Evolutionary conservation across 2,329 filamentous ascomycete genomes (phyloP).

Genomic region (Neopestalotiopsis sp.): DNA sequence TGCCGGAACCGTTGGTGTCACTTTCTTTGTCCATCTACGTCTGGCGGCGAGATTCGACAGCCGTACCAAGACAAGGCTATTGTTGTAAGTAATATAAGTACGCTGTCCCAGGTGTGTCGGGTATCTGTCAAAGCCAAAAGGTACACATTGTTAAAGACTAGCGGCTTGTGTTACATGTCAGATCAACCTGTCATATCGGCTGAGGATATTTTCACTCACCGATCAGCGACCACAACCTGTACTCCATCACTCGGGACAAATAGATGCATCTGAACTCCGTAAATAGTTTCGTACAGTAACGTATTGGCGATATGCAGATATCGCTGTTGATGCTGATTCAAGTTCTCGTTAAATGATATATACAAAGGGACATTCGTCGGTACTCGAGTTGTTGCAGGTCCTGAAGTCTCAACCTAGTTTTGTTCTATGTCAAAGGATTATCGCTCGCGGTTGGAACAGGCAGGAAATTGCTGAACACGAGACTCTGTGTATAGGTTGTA

Average conservation of each 20-base stretch:
- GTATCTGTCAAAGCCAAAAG: neutral
- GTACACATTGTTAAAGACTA: neutral
- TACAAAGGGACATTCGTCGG: conserved; percentile 15
- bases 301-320: neutral
- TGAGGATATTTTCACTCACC: neutral
- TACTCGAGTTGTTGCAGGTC: conserved; percentile 2
- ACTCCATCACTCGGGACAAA: neutral
- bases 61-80: neutral
- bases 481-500: neutral
- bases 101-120: neutral
- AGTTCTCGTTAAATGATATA: conserved; percentile 17
- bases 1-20: neutral
- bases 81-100: neutral
- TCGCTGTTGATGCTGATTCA: neutral
- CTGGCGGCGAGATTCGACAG: conserved; percentile 3
- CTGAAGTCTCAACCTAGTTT: conserved; percentile 2
- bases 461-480: neutral
- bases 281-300: neutral
- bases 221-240: neutral
- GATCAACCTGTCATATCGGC: neutral
- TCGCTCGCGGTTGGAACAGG: neutral
- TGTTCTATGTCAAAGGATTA: conserved; percentile 16
- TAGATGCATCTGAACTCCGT: neutral
- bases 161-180: neutral
- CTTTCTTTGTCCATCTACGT: neutral